Evolutionary conservation across 2,329 filamentous ascomycete species (phyloP).

Genomic region (Aspergillus awamori): DNA sequence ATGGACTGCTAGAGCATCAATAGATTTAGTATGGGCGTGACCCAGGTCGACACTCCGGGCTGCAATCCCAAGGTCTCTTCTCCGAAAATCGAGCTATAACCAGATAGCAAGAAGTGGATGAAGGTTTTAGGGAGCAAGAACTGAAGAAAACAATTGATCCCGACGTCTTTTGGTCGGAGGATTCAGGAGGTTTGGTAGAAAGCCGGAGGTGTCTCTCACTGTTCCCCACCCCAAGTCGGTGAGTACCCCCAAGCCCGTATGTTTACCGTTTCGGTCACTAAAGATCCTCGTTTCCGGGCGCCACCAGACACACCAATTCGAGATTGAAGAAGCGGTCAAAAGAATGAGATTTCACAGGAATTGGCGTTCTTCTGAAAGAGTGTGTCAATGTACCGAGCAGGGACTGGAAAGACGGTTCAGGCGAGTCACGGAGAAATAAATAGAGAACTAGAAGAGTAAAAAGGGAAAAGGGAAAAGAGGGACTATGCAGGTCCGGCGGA

Average conservation of each 20-base stretch:
- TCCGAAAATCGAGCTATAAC: background rate
- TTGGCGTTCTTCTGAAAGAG: background rate
- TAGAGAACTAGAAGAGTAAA: background rate
- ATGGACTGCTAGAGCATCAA: slow-evolving; percentile 19
- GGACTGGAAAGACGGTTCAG: background rate
- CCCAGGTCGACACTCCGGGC: background rate
- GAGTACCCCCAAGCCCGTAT: slow-evolving; percentile 1
- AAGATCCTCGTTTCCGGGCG: background rate
- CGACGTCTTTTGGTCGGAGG: background rate
- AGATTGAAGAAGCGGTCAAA: slow-evolving; percentile 4
- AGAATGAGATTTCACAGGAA: background rate
- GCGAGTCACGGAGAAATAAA: background rate
- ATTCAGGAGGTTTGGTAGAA: slow-evolving; percentile 5
- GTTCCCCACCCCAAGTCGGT: slow-evolving; percentile 20
- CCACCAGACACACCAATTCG: background rate
- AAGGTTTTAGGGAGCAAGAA: no score
- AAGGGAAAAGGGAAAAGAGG: background rate
- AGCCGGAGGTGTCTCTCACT: slow-evolving; percentile 9
- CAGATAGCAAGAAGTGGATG: background rate
- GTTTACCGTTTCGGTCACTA: slow-evolving; percentile 6
- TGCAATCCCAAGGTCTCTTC: background rate
- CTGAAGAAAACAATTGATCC: background rate
- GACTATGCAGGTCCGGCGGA: background rate
- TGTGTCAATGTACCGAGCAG: background rate
- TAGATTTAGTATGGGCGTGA: background rate